A percentile compares a stretch with the other conserved stretches of the same genome.
phyloP scores from a whole-genome alignment of 495 filamentous ascomycete genomes.

The Tetracladium setigerum region DNA sequence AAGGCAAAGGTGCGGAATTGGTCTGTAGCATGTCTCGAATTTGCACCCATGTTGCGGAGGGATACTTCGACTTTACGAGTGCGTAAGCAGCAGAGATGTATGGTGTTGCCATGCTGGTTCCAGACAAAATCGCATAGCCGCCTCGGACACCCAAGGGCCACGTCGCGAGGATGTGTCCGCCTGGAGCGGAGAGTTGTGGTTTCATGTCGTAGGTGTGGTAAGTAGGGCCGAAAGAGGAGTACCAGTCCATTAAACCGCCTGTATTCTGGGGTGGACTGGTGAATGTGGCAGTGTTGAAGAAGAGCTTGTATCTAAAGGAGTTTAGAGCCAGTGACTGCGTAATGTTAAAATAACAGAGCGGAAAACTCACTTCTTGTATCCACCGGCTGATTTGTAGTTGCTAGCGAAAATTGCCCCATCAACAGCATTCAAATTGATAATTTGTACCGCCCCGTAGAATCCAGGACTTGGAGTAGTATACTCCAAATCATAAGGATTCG shows the following conservation, averaged over 20 bases:
- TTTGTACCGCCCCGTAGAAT: neutral
- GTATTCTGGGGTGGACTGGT: neutral
- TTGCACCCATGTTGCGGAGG: conserved; percentile 12
- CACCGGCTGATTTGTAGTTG: neutral
- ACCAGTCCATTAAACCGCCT: conserved; percentile 27
- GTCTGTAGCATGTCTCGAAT: conserved; percentile 21
- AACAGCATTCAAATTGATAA: neutral
- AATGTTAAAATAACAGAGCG: no score
- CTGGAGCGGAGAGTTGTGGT: conserved; percentile 35
- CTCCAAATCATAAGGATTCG: neutral
- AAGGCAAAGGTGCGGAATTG: conserved; percentile 16
- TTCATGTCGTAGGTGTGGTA: conserved; percentile 33
- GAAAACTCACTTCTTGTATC: neutral
- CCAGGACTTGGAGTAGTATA: neutral
- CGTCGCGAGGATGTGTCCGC: conserved; percentile 40
- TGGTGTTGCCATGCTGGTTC: conserved; percentile 45
- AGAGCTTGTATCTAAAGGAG: neutral
- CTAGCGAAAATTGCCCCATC: neutral
- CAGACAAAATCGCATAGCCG: conserved; percentile 32
- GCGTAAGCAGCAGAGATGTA: conserved; percentile 23
- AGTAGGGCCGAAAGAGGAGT: conserved; percentile 39
- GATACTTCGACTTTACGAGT: conserved; percentile 23
- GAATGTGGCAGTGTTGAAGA: neutral
- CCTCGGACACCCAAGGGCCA: conserved; percentile 29
- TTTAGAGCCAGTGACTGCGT: no score